Evolutionary conservation across 2,329 filamentous ascomycete species (phyloP).

Genomic region (Ceratocystis diversiconidia): DNA sequence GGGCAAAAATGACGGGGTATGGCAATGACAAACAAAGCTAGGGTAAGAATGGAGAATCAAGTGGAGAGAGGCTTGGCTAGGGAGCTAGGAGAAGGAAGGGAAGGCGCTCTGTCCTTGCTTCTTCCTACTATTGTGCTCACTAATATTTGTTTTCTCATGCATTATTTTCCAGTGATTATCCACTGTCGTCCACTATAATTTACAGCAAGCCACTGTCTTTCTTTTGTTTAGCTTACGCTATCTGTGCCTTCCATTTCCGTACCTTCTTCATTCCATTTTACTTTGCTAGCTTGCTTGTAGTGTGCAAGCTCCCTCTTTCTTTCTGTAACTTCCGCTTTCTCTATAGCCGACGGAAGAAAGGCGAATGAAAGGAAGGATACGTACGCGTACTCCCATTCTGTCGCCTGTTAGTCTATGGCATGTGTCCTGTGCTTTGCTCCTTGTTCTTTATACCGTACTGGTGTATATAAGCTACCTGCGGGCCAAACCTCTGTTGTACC

Average conservation of each 20-base stretch:
- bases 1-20: neutral
- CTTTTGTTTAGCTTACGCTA: neutral
- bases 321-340: neutral
- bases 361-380: neutral
- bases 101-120: neutral
- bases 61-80: neutral
- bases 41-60: neutral
- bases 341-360: neutral
- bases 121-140: neutral
- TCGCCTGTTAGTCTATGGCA: neutral
- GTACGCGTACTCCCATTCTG: neutral
- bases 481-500: neutral
- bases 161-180: neutral
- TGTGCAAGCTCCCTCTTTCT: neutral
- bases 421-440: neutral
- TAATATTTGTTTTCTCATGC: no score
- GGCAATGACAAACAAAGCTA: slow-evolving; percentile 2
- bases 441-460: neutral
- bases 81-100: neutral
- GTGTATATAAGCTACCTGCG: neutral
- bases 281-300: neutral
- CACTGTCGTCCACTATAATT: neutral
- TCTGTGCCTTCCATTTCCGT: neutral
- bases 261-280: neutral
- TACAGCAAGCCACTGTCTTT: neutral